A percentile compares a stretch with the other conserved stretches of the same genome.
phyloP scores from a whole-genome alignment of 176 grass and related monocot species.

The Oryza officinalis region DNA sequence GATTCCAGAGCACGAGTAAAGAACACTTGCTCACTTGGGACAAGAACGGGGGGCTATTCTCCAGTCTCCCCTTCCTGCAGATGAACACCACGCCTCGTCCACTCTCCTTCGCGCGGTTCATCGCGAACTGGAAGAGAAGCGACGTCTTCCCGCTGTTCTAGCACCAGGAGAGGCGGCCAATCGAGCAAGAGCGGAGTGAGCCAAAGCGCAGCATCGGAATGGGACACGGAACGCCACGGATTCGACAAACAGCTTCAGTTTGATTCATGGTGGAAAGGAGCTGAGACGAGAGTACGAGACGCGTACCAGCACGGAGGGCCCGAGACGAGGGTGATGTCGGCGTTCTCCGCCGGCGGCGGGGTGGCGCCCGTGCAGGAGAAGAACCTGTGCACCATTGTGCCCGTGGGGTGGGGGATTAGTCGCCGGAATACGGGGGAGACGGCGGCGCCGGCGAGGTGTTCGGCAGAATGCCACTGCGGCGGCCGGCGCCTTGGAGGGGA shows the following conservation, averaged over 20 bases:
- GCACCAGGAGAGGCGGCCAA: background rate
- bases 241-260: background rate
- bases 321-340: conserved; percentile 60
- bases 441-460: conserved; percentile 27
- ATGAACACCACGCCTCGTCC: conserved; percentile 79
- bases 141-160: conserved; percentile 81
- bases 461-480: conserved; percentile 38
- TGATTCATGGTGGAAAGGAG: background rate
- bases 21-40: conserved; percentile 53
- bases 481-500: too few relatives aligned
- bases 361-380: conserved; percentile 42
- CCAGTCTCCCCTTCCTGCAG: conserved; percentile 71
- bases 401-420: background rate
- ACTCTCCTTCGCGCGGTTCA: conserved; percentile 63
- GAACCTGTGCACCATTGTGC: conserved; percentile 59
- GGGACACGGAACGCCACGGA: background rate
- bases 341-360: background rate
- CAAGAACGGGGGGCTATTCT: conserved; percentile 78
- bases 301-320: conserved; percentile 65
- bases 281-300: background rate
- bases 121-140: conserved; percentile 88
- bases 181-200: background rate
- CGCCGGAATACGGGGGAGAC: background rate
- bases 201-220: background rate
- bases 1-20: background rate